These are phyloP conservation scores for Nymphaea colorata DNA, from an alignment of 164 flowering plant species.

Conservation along the genomic window DNA sequence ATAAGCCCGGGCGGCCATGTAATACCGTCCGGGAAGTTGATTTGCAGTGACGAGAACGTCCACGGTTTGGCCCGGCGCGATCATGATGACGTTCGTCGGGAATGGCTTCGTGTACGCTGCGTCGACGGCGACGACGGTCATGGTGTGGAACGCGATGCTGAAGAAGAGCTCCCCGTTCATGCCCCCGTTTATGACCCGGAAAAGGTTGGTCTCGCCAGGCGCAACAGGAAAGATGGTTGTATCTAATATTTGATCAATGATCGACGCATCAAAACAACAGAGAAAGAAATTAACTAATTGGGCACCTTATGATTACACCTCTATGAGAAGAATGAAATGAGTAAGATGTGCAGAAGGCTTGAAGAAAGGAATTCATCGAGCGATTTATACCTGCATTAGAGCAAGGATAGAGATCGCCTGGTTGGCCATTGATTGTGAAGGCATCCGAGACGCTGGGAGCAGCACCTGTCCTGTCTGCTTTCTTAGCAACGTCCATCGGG, in stretches of 20 bases:
- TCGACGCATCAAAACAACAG: not conserved
- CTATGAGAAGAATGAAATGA: no score
- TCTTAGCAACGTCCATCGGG: constrained; percentile 55
- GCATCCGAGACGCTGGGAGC: constrained; percentile 87
- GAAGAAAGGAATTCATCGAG: no score
- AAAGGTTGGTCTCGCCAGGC: constrained; percentile 61
- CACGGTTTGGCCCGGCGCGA: constrained; percentile 88
- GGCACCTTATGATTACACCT: constrained; percentile 48
- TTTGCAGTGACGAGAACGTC: constrained; percentile 62
- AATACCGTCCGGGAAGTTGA: constrained; percentile 68
- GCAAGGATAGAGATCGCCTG: constrained; percentile 85
- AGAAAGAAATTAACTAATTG: not conserved
- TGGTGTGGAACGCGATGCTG: constrained; percentile 55
- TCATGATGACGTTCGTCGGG: constrained; percentile 59
- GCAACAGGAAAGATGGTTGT: constrained; percentile 48
- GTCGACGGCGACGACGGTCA: constrained; percentile 68
- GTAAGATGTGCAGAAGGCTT: no score
- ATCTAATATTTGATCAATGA: constrained; percentile 19
- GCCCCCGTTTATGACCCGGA: constrained; percentile 58
- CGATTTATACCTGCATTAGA: constrained; percentile 46
- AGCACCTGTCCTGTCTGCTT: constrained; percentile 66
- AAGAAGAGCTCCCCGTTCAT: constrained; percentile 64
- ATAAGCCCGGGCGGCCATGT: constrained; percentile 81
- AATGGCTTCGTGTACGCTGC: constrained; percentile 64
- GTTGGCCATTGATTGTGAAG: constrained; percentile 89